Conservation (phyloP, 768 basidiomycete genomes). For the Panellus pusillus region DNA sequence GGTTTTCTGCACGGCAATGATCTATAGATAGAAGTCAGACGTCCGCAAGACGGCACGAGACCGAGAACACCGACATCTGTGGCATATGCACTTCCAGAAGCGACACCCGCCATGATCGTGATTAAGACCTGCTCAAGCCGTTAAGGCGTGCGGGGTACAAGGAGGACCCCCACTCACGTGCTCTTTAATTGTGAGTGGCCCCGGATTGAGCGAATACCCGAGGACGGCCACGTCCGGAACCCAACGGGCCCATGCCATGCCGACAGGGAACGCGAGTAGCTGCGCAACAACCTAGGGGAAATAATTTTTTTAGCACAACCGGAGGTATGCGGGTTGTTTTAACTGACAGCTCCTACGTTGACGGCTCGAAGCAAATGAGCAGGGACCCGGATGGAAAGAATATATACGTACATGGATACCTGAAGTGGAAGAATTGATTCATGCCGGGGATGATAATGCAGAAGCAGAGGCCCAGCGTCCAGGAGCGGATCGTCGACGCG, state of each 20-base stretch:
- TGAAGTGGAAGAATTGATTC: slow-evolving; percentile 79
- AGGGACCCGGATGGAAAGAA: slow-evolving; percentile 12
- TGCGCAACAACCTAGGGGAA: slow-evolving; percentile 59
- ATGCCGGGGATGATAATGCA: slow-evolving; percentile 65
- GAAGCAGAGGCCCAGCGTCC: slow-evolving; percentile 58
- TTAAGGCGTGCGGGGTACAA: not conserved
- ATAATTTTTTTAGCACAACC: slow-evolving; percentile 19
- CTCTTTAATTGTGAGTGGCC: slow-evolving; percentile 76
- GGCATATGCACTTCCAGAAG: slow-evolving; percentile 58
- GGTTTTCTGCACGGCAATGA: slow-evolving; percentile 70
- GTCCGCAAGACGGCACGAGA: not conserved
- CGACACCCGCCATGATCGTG: slow-evolving; percentile 63
- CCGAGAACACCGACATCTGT: slow-evolving; percentile 44
- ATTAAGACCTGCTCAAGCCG: slow-evolving; percentile 48
- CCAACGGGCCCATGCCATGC: slow-evolving; percentile 63
- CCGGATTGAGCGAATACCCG: slow-evolving; percentile 67
- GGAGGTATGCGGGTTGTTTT: not conserved
- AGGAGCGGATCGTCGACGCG: slow-evolving; percentile 55
- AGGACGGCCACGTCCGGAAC: slow-evolving; percentile 54
- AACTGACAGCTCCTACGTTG: slow-evolving; percentile 13
- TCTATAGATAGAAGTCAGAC: slow-evolving; percentile 21
- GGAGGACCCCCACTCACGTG: slow-evolving; percentile 26
- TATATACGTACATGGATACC: slow-evolving; percentile 48
- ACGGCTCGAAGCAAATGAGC: slow-evolving; percentile 4
- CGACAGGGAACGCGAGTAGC: slow-evolving; percentile 67